Evolutionary conservation across 345 rosid species (phyloP).

Genomic region (Trapa incisa): DNA sequence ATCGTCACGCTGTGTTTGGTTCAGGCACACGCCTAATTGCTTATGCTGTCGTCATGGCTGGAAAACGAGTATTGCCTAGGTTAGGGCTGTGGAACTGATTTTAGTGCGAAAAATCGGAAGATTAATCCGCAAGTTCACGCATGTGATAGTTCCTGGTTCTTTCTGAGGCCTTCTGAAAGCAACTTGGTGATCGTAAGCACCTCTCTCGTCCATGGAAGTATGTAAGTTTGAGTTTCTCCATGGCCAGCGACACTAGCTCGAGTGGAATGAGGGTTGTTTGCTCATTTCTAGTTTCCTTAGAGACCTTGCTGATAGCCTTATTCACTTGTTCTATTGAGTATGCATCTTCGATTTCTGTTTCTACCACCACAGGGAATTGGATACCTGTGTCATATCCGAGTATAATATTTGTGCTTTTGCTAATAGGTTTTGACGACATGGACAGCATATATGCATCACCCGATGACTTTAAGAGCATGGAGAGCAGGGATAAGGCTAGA

Average conservation of each 20-base stretch:
- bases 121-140: background rate
- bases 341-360: background rate
- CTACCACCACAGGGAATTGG: background rate
- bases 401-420: background rate
- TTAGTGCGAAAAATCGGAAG: background rate
- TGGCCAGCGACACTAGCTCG: background rate
- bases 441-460: conserved; percentile 39
- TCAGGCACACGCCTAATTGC: background rate
- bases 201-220: background rate
- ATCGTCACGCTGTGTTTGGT: too few species aligned
- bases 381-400: conserved; percentile 1
- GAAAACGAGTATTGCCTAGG: background rate
- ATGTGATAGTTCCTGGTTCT: too few species aligned
- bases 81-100: background rate
- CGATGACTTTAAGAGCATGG: conserved; percentile 10
- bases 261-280: background rate
- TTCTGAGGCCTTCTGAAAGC: too few species aligned
- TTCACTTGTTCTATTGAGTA: background rate
- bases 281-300: background rate
- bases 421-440: conserved; percentile 67
- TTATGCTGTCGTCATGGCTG: background rate
- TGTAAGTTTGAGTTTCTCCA: background rate
- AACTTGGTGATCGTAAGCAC: background rate
- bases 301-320: background rate
- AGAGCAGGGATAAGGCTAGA: conserved; percentile 42